These are phyloP conservation scores for Kitagawia praeruptora DNA, from an alignment of 129 eudicot genomes.

Conservation along the genomic window DNA sequence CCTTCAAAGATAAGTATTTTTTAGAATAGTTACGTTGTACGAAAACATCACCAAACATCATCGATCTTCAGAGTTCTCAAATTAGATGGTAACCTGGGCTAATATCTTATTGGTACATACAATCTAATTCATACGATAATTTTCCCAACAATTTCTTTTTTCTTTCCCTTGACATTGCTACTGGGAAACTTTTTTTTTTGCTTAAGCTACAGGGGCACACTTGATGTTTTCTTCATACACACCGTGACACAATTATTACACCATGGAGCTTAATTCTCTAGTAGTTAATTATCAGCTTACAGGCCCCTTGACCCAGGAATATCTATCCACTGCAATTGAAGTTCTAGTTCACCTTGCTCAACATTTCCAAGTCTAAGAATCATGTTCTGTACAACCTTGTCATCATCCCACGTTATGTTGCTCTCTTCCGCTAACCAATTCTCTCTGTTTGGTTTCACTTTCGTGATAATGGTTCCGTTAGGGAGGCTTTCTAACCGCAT, in stretches of 20 bases:
- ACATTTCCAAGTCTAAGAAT: conserved; percentile 43
- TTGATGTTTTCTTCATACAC: background rate
- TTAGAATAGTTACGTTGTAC: too few relatives aligned
- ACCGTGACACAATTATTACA: too few relatives aligned
- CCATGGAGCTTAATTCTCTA: background rate
- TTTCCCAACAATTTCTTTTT: too few relatives aligned
- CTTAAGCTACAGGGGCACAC: background rate
- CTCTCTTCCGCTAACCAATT: conserved; percentile 61
- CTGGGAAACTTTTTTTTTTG: background rate
- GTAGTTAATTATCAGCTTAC: background rate
- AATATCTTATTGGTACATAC: too few relatives aligned
- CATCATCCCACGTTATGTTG: conserved; percentile 32
- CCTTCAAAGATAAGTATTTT: too few relatives aligned
- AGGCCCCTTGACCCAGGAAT: conserved; percentile 50
- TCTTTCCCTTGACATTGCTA: too few relatives aligned
- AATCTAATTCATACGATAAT: too few relatives aligned
- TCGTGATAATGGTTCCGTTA: conserved; percentile 35
- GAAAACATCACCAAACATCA: too few relatives aligned
- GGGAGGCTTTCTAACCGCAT: conserved; percentile 36
- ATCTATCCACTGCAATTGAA: conserved; percentile 53
- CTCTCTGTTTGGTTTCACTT: conserved; percentile 37
- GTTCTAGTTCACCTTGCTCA: conserved; percentile 52
- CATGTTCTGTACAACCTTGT: conserved; percentile 49
- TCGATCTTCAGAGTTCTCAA: too few relatives aligned
- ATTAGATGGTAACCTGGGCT: too few relatives aligned